A percentile compares a stretch with the other conserved stretches of the same genome.
Evolutionary conservation across 2,329 filamentous ascomycete species (phyloP).

Genomic region (Phialophora verrucosa): DNA sequence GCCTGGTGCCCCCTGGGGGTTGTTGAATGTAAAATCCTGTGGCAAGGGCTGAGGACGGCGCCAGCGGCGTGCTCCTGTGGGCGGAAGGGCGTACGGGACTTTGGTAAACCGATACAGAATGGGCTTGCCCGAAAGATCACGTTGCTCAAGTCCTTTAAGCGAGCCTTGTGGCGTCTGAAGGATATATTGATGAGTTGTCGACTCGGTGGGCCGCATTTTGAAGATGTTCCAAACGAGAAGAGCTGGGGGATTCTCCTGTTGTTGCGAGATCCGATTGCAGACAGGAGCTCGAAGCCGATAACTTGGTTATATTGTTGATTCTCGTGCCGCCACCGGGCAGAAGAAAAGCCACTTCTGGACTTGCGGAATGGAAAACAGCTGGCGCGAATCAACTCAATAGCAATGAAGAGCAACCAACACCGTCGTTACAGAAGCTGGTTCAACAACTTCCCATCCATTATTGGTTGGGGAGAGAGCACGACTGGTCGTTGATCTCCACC

Average conservation of each 20-base stretch:
- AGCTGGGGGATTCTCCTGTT: background rate
- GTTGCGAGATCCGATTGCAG: background rate
- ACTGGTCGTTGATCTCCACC: constrained; percentile 27
- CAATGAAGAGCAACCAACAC: background rate
- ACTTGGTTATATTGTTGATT: background rate
- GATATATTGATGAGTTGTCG: constrained; percentile 32
- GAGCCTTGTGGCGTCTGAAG: constrained; percentile 35
- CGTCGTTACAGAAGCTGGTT: background rate
- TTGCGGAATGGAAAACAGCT: background rate
- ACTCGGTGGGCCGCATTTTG: constrained; percentile 37
- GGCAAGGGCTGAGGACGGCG: constrained; percentile 47
- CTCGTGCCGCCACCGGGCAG: background rate
- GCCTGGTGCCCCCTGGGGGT: constrained; percentile 41
- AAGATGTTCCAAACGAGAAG: background rate
- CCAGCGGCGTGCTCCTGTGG: constrained; percentile 48
- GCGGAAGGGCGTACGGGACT: constrained; percentile 51
- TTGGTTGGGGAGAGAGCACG: background rate
- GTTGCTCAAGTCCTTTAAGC: constrained; percentile 35
- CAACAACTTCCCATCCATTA: background rate
- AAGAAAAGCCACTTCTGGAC: background rate
- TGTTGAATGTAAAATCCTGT: constrained; percentile 41
- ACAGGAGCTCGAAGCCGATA: background rate
- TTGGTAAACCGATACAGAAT: constrained; percentile 43
- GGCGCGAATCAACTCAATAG: constrained; percentile 1
- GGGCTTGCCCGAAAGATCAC: constrained; percentile 27